These are phyloP conservation scores for barley (Hordeum vulgare) DNA, from an alignment of 176 grass and related monocot species.

Conservation along the genomic window MorexV3_pseudomolecules_assembly NC_058520.1:252043130-252043629, in stretches of 20 bases:
- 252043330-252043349: conserved; percentile 50
- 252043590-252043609: no score
- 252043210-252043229: neutral
- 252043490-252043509: conserved; percentile 78
- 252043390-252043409: conserved; percentile 42
- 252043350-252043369: conserved; percentile 84
- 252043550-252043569: conserved; percentile 27
- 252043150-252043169: neutral
- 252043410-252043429: conserved; percentile 71
- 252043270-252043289: neutral
- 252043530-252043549: conserved; percentile 51
- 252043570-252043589: no score
- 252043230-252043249: neutral
- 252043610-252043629: no score
- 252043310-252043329: neutral
- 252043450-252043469: conserved; percentile 78
- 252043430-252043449: conserved; percentile 48
- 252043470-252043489: conserved; percentile 80
- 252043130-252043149: no score
- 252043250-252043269: neutral
- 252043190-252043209: no score
- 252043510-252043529: conserved; percentile 88
- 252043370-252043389: conserved; percentile 36
- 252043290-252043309: neutral
- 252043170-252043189: neutral